Conservation (phyloP, 805 yeast species). For the Barnettozyma siamensis region DNA sequence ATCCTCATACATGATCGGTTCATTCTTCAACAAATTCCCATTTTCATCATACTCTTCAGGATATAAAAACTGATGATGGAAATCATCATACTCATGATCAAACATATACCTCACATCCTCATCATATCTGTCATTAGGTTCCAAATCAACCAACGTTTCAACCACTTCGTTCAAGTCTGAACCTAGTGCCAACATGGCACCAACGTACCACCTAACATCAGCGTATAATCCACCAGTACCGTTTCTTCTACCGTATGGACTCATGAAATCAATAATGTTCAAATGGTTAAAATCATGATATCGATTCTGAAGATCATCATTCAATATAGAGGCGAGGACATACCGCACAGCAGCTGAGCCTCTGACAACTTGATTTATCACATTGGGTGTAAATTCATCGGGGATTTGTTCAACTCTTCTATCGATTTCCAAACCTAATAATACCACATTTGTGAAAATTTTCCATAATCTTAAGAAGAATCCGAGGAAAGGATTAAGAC, state of each 20-base stretch:
- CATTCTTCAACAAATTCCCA: slow-evolving; percentile 11
- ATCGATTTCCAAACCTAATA: slow-evolving; percentile 57
- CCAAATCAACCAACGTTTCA: slow-evolving; percentile 48
- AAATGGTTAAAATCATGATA: slow-evolving; percentile 55
- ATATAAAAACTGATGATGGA: slow-evolving; percentile 28
- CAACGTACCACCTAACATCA: slow-evolving; percentile 53
- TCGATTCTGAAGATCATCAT: slow-evolving; percentile 37
- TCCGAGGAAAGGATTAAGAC: slow-evolving; percentile 57
- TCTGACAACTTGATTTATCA: slow-evolving; percentile 44
- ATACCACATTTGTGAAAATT: slow-evolving; percentile 51
- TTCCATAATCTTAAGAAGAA: slow-evolving; percentile 61
- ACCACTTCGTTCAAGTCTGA: slow-evolving; percentile 43
- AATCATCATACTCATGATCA: slow-evolving; percentile 47
- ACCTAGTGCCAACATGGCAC: slow-evolving; percentile 48
- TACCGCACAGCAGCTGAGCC: slow-evolving; percentile 63
- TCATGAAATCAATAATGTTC: slow-evolving; percentile 53
- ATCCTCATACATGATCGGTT: slow-evolving; percentile 22
- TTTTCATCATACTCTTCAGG: slow-evolving; percentile 20
- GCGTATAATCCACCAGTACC: slow-evolving; percentile 55
- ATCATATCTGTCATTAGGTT: slow-evolving; percentile 58
- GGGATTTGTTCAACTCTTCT: slow-evolving; percentile 39
- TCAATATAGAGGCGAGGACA: slow-evolving; percentile 54
- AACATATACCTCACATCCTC: slow-evolving; percentile 61
- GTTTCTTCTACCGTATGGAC: slow-evolving; percentile 59
- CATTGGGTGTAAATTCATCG: slow-evolving; percentile 33